Conservation (phyloP, 495 filamentous ascomycete species). For the Neurospora cerealis region DNA sequence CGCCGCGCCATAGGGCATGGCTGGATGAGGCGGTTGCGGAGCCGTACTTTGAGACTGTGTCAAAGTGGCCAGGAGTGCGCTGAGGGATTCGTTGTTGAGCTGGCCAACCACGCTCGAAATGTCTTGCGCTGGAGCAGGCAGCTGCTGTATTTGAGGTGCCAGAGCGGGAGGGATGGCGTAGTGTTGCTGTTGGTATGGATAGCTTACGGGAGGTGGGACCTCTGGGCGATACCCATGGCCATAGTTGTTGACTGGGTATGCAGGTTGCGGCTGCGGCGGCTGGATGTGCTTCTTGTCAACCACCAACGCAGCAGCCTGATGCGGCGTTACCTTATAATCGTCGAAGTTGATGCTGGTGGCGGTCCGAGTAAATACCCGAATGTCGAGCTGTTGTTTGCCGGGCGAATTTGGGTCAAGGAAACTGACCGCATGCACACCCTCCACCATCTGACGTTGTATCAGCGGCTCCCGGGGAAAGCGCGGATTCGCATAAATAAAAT, state of each 20-base stretch:
- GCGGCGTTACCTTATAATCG: slow-evolving; percentile 71
- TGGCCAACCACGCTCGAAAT: slow-evolving; percentile 45
- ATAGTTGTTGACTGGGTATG: slow-evolving; percentile 9
- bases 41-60: slow-evolving; percentile 27
- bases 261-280: slow-evolving; percentile 12
- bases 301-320: slow-evolving; percentile 70
- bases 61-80: slow-evolving; percentile 59
- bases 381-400: slow-evolving; percentile 55
- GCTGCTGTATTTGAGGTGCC: slow-evolving; percentile 29
- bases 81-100: slow-evolving; percentile 61
- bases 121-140: slow-evolving; percentile 33
- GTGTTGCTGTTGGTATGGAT: slow-evolving; percentile 6
- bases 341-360: slow-evolving; percentile 64
- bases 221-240: neutral
- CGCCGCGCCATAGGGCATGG: slow-evolving; percentile 36
- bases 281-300: slow-evolving; percentile 55
- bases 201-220: slow-evolving; percentile 1
- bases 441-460: slow-evolving; percentile 73
- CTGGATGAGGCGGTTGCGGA: slow-evolving; percentile 38
- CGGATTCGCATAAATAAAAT: slow-evolving; percentile 69
- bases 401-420: slow-evolving; percentile 62
- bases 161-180: slow-evolving; percentile 31
- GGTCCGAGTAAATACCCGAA: slow-evolving; percentile 80
- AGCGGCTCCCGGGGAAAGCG: slow-evolving; percentile 66
- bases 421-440: slow-evolving; percentile 80